phyloP scores from a whole-genome alignment of 2,329 filamentous ascomycete genomes.

The Hymenoscyphus occultus region DNA sequence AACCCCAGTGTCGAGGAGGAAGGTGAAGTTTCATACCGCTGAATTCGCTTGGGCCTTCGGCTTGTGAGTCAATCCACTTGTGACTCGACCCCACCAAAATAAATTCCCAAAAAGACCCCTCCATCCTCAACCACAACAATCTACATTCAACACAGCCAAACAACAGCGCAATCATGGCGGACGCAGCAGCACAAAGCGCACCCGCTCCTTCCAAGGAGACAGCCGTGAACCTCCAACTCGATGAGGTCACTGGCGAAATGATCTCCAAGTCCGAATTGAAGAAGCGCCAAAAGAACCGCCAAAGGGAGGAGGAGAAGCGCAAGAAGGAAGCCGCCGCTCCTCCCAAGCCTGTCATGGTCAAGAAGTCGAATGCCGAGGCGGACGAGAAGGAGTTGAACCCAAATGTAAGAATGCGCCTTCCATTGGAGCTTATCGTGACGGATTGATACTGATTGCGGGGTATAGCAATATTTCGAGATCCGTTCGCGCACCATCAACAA shows the following conservation, averaged over 20 bases:
- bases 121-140: conserved; percentile 9
- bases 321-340: conserved; percentile 73
- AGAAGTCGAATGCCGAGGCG: conserved; percentile 50
- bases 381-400: conserved; percentile 73
- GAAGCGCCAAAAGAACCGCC: conserved; percentile 89
- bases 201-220: conserved; percentile 27
- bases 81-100: conserved; percentile 22
- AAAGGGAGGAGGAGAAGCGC: conserved; percentile 84
- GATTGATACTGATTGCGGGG: conserved; percentile 23
- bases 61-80: conserved; percentile 16
- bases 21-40: too few species aligned
- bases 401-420: conserved; percentile 52
- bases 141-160: conserved; percentile 6
- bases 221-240: conserved; percentile 61
- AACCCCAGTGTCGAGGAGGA: too few species aligned
- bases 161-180: conserved; percentile 33
- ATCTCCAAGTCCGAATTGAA: conserved; percentile 86
- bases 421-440: not conserved
- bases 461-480: conserved; percentile 91
- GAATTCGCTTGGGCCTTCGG: not conserved
- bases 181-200: conserved; percentile 23
- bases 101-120: conserved; percentile 12
- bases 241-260: conserved; percentile 89
- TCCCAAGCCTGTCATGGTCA: conserved; percentile 56
- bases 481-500: conserved; percentile 79